phyloP scores from a whole-genome alignment of 2,329 filamentous ascomycete genomes.

The Zymoseptoria ardabiliae region DNA sequence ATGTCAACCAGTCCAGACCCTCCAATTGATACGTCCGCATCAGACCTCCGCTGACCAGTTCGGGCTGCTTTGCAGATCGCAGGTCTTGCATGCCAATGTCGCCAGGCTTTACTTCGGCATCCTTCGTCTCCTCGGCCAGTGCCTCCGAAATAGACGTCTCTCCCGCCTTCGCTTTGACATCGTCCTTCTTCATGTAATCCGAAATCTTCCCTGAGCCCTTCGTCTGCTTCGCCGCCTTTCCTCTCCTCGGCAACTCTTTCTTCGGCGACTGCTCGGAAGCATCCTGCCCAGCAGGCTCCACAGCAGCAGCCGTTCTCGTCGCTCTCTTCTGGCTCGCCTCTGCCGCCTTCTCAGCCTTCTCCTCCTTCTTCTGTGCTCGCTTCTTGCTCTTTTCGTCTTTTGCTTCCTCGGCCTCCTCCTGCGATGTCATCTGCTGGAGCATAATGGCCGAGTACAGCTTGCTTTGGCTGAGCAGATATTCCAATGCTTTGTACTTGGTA shows the following conservation, averaged over 20 bases:
- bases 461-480: constrained; percentile 46
- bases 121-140: constrained; percentile 50
- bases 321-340: constrained; percentile 40
- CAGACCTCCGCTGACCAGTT: constrained; percentile 73
- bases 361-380: constrained; percentile 39
- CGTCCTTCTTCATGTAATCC: constrained; percentile 54
- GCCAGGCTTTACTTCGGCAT: constrained; percentile 51
- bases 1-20: constrained; percentile 85
- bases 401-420: constrained; percentile 42
- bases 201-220: constrained; percentile 43
- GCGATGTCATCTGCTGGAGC: constrained; percentile 46
- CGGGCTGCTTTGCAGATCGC: constrained; percentile 76
- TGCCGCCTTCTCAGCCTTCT: constrained; percentile 41
- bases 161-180: constrained; percentile 47
- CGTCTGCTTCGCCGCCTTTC: constrained; percentile 30
- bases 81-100: constrained; percentile 60
- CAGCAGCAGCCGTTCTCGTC: constrained; percentile 31
- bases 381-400: constrained; percentile 41
- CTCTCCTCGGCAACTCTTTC: constrained; percentile 23
- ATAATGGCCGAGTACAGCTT: constrained; percentile 47
- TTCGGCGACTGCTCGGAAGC: constrained; percentile 18
- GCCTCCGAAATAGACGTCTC: constrained; percentile 50
- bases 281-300: constrained; percentile 1
- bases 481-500: constrained; percentile 45
- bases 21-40: constrained; percentile 95